phyloP scores from a whole-genome alignment of 495 filamentous ascomycete species.

The Aspergillus panamensis region DNA sequence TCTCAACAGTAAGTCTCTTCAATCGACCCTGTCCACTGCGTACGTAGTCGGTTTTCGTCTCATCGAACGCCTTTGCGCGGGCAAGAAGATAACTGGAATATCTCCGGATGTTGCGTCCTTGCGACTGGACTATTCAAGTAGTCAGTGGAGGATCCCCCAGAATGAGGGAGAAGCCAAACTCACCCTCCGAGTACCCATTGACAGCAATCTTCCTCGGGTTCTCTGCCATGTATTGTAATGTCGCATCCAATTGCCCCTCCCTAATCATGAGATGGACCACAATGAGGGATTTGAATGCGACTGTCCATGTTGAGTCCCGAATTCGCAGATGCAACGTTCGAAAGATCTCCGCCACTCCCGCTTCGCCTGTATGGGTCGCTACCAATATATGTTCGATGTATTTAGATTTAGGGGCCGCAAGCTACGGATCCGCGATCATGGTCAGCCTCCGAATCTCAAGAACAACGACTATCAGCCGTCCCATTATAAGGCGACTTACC shows the following conservation, averaged over 20 bases:
- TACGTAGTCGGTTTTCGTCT: constrained; percentile 88
- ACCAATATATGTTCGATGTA: constrained; percentile 98
- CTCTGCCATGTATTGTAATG: constrained; percentile 78
- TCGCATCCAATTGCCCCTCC: constrained; percentile 87
- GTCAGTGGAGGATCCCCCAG: constrained; percentile 15
- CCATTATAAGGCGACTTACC: constrained; percentile 44
- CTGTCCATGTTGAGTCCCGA: constrained; percentile 95
- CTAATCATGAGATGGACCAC: constrained; percentile 96
- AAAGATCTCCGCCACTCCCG: constrained; percentile 94
- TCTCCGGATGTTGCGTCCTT: constrained; percentile 89
- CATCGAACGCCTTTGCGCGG: constrained; percentile 74
- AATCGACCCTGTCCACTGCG: constrained; percentile 75
- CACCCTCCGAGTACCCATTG: constrained; percentile 88
- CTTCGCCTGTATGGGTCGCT: constrained; percentile 92
- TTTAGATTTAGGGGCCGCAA: constrained; percentile 96
- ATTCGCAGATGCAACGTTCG: constrained; percentile 82
- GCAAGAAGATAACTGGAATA: constrained; percentile 85
- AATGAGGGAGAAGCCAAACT: constrained; percentile 29
- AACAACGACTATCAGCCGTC: neutral
- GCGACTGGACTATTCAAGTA: constrained; percentile 65
- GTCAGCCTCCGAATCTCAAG: constrained; percentile 14
- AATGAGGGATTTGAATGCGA: constrained; percentile 93
- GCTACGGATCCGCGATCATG: constrained; percentile 44
- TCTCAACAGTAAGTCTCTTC: constrained; percentile 85
- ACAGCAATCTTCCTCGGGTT: constrained; percentile 82